Evolutionary conservation across 2,329 filamentous ascomycete genomes (phyloP), one percentile per base, ranked within the genome.

Genomic region (Parastagonospora avenae): DNA sequence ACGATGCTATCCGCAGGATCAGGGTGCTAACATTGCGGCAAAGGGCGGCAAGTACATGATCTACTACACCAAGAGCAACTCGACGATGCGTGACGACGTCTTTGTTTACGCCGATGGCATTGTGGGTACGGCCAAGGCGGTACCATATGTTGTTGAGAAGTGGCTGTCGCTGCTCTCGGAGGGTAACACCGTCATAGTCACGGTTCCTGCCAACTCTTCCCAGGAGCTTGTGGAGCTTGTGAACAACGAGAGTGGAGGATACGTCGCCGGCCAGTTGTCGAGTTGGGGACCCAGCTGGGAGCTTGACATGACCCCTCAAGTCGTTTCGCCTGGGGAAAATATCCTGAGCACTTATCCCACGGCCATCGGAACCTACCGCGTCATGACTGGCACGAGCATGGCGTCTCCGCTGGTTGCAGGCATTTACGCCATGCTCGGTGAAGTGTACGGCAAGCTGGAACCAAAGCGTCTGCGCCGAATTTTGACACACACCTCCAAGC

Each of bases 221-320:
- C 30, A 54, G 9, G 31, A 31, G 6, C 10, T 53, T 14, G 46
- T 60, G n/a, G 57, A 54, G 29, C 42, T 60, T 14, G 55, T 59
- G 6, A 61, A 61, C 16, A 49, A 57, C 7, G 42, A 32, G 8
- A 42, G 12, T 16, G 55, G 55, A n/a, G 58, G 56, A 7, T 53
- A 54, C 42, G 27, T 52, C 6, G 32, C 52, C 9, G 19, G 19
- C 5, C 14, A 14, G 2, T 19, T 62, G 16, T 54, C 80, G 36
- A 81, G 79, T 5, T 87, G 84, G 84, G 84, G 84, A 7, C 85
- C 85, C 2, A 84, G 80, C 2, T 86, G 78, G 66, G 83, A 87
- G 61, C 74, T 83, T 55, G 78, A 81, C 39, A 68, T 82, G 41
- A 84, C 84, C 67, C 83, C 83, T 0, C 78, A 85, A 57, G 68